These are phyloP conservation scores for Zoysia japonica DNA, from an alignment of 176 grass and related monocot genomes.

Conservation along the genomic window DNA sequence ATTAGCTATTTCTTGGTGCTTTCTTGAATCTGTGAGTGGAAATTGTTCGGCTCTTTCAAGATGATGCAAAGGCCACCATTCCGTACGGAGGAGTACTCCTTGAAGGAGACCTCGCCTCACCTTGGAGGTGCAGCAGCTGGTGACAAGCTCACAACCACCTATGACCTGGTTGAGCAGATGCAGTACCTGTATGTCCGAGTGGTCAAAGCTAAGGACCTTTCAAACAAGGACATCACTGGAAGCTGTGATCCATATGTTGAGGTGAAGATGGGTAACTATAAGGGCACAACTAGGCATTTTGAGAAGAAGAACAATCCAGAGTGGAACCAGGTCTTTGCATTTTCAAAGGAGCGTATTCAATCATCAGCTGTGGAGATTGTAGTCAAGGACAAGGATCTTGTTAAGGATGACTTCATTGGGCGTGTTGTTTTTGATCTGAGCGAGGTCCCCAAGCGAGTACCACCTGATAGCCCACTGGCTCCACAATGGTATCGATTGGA, in stretches of 20 bases:
- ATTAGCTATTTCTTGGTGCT: neutral
- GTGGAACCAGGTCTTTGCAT: constrained; percentile 79
- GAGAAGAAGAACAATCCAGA: constrained; percentile 71
- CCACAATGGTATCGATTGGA: constrained; percentile 72
- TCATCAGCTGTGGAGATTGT: constrained; percentile 58
- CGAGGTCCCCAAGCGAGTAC: constrained; percentile 70
- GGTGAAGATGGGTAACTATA: constrained; percentile 72
- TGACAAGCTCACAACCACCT: constrained; percentile 70
- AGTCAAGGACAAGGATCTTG: constrained; percentile 65
- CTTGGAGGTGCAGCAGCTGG: constrained; percentile 58
- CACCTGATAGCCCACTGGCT: constrained; percentile 72
- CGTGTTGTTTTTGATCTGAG: constrained; percentile 54
- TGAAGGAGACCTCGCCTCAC: constrained; percentile 72
- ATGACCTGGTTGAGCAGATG: constrained; percentile 80
- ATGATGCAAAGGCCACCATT: constrained; percentile 70
- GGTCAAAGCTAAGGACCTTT: constrained; percentile 68
- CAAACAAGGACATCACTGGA: constrained; percentile 61
- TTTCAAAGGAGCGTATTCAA: constrained; percentile 70
- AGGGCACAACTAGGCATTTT: constrained; percentile 54
- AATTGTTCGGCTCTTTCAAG: constrained; percentile 28
- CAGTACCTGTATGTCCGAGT: constrained; percentile 76
- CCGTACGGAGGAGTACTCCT: constrained; percentile 63
- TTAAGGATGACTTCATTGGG: constrained; percentile 67
- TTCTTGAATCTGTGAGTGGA: neutral
- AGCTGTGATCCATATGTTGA: constrained; percentile 69